Evolutionary conservation across 495 filamentous ascomycete genomes (phyloP).

Genomic region (Tuber brumale): DNA sequence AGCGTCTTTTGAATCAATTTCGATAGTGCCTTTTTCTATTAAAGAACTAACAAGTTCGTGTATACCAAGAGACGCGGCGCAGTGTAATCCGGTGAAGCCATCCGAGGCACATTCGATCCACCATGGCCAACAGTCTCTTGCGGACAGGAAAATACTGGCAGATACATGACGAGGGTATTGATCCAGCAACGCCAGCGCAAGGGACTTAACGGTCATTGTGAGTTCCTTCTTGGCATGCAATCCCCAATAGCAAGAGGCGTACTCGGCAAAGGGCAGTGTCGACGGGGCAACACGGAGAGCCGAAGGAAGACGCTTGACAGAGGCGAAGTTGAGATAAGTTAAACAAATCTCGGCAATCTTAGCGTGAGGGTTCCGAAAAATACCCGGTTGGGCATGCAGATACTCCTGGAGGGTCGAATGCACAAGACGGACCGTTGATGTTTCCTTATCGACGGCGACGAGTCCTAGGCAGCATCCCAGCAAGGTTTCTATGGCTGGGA

Average conservation of each 20-base stretch:
- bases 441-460: conserved; percentile 5
- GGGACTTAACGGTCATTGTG: not conserved
- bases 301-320: not conserved
- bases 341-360: conserved; percentile 2
- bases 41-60: not conserved
- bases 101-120: conserved; percentile 1
- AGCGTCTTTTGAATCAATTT: conserved; percentile 8
- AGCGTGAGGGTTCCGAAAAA: not conserved
- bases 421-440: not conserved
- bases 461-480: conserved; percentile 5
- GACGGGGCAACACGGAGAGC: not conserved
- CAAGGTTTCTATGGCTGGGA: conserved; percentile 5
- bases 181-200: not conserved
- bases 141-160: not conserved
- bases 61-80: not conserved
- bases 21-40: not conserved
- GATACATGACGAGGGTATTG: conserved; percentile 2
- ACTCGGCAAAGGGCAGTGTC: not conserved
- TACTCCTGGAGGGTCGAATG: conserved; percentile 11
- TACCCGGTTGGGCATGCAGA: not conserved
- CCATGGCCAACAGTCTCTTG: not conserved
- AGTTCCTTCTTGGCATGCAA: conserved; percentile 4
- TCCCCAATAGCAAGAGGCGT: not conserved
- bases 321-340: conserved; percentile 11
- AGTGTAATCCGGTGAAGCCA: not conserved